Base-by-base conservation (phyloP, 1,284 basidiomycete genomes). In the Ganoderma multipileum region DNA sequence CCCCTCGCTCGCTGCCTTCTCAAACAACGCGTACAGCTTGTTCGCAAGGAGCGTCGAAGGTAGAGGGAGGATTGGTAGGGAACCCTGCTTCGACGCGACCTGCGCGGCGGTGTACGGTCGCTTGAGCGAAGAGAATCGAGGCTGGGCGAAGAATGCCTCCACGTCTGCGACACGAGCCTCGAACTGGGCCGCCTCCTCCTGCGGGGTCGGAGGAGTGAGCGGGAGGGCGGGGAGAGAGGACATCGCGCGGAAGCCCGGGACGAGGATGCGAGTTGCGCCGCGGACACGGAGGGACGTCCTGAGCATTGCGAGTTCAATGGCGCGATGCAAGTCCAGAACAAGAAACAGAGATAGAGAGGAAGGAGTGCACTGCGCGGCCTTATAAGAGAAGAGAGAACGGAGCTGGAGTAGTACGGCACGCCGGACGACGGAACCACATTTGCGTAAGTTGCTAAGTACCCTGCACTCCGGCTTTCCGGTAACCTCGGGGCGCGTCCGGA, bases 11-110 rank as follows among this genome's bases (percentile, higher is more conserved):
- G 88, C 87, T 61, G 92, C 91, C 64, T 88, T 84, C 36, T 85
- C 83, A 61, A 97, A 84, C 7, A 91, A 76, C 20, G 86, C 82
- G 76, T 89, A 94, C 18, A 97, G 86, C 81, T 97, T 97, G 84
- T 96, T 89, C 9, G 95, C 91, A 12, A 93, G 86, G 26, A 95
- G 80, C 2, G 92, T 91, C 3, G 91, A 90, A 8, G 90, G 91
- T n/a, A 94, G 86, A 2, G 94, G 91, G 38, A 92, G 83, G 16
- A 94, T 87, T 6, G 94, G 92, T 42, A 95, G 82, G n/a, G 92
- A 92, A 3, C 95, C 95, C 74, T 96, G 94, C 82, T 97, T 97
- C 23, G 92, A 90, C 7, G 91, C 95, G 70, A 97, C 93, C 63
- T 89, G 87, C 38, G 87, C 87, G 6, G 95, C 87, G 23, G 90